phyloP scores from a whole-genome alignment of 2,329 filamentous ascomycete species.

The Thelonectria rubi region DNA sequence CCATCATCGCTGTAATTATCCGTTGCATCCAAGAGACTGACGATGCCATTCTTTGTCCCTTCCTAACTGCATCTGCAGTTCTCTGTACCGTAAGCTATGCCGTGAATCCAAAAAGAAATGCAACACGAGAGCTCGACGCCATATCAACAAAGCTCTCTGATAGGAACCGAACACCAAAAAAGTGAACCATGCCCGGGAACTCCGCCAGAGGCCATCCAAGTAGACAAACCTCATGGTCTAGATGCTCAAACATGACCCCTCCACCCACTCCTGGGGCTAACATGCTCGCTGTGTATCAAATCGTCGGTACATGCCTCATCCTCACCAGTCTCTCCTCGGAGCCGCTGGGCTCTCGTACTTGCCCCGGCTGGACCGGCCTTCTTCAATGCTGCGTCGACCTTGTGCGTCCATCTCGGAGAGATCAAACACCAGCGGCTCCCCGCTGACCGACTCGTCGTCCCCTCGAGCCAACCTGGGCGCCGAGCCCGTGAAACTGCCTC shows the following conservation, averaged over 20 bases:
- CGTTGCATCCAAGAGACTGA: constrained; percentile 8
- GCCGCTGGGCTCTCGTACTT: constrained; percentile 52
- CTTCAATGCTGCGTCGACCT: constrained; percentile 67
- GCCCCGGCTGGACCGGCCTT: constrained; percentile 53
- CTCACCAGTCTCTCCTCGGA: constrained; percentile 50
- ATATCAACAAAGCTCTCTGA: constrained; percentile 11
- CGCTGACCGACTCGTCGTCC: constrained; percentile 65
- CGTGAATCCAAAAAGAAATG: constrained; percentile 10
- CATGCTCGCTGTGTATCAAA: constrained; percentile 6
- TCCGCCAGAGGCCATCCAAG: constrained; percentile 11
- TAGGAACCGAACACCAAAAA: constrained; percentile 13
- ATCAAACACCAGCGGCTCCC: constrained; percentile 76
- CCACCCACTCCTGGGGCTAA: not conserved
- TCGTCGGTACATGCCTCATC: not conserved
- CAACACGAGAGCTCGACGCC: constrained; percentile 21
- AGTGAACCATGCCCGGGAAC: constrained; percentile 22
- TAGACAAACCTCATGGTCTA: constrained; percentile 12
- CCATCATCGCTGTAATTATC: not conserved
- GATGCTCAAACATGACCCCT: constrained; percentile 16
- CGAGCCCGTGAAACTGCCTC: constrained; percentile 57
- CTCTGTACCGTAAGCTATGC: constrained; percentile 12
- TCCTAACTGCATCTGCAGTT: constrained; percentile 2
- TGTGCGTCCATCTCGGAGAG: constrained; percentile 75
- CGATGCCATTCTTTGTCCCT: constrained; percentile 22
- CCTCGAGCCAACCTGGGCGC: constrained; percentile 50